Evolutionary conservation across 768 basidiomycete species (phyloP).

Genomic region (Sarcomyxa edulis): DNA sequence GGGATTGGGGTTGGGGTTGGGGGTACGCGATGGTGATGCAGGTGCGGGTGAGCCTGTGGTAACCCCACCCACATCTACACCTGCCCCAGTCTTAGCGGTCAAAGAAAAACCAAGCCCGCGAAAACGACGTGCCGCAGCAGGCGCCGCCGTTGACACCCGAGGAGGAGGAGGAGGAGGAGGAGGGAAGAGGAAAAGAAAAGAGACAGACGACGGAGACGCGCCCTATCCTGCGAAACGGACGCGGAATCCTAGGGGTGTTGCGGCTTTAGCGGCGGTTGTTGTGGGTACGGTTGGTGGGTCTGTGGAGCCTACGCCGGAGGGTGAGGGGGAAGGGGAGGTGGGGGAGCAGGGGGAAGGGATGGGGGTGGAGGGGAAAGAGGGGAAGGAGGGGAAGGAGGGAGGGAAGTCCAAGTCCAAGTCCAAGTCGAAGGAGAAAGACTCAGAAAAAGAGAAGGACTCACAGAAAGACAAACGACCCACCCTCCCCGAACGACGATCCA

Average conservation of each 20-base stretch:
- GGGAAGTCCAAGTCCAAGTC: too few species aligned
- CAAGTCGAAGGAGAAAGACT: too few species aligned
- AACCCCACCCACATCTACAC: constrained; percentile 21
- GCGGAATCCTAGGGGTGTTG: constrained; percentile 42
- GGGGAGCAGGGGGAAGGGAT: background rate
- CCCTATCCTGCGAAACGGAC: constrained; percentile 71
- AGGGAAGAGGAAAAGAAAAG: constrained; percentile 54
- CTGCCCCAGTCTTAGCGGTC: constrained; percentile 28
- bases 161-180: constrained; percentile 26
- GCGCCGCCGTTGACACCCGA: background rate
- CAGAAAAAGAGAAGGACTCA: too few species aligned
- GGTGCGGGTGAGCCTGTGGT: constrained; percentile 6
- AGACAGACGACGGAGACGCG: constrained; percentile 56
- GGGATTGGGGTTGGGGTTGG: background rate
- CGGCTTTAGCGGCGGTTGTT: constrained; percentile 10
- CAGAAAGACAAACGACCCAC: too few species aligned
- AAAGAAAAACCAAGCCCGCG: constrained; percentile 46
- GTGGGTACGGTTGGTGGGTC: constrained; percentile 1
- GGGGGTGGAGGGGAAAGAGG: constrained; percentile 5
- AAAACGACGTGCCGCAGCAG: constrained; percentile 30
- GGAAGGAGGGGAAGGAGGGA: too few species aligned
- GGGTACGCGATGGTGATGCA: constrained; percentile 12
- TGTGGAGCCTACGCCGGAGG: background rate
- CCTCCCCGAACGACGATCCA: constrained; percentile 38
- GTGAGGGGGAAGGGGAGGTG: background rate